Conservation (phyloP, 352 stramenopile species). For the Globisporangium okanoganense region DNA sequence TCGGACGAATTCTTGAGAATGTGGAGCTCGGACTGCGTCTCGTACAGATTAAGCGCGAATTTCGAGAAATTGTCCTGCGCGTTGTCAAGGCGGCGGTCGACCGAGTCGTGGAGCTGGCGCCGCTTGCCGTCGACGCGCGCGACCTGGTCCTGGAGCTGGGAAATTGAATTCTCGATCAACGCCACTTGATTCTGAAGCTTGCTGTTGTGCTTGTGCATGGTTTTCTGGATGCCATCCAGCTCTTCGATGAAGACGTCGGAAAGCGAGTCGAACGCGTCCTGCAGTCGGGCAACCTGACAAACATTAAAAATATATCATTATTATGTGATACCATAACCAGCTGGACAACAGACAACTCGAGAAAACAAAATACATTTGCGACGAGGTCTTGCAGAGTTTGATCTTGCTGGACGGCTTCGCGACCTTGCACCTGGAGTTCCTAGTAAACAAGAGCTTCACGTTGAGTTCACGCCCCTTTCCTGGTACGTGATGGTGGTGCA, state of each 20-base stretch:
- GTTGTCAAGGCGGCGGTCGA: conserved; percentile 32
- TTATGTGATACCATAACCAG: too few relatives aligned
- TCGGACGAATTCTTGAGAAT: conserved; percentile 37
- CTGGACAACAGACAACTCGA: too few relatives aligned
- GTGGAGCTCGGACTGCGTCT: conserved; percentile 41
- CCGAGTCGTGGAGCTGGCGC: conserved; percentile 32
- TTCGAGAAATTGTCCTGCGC: conserved; percentile 50
- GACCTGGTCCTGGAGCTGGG: conserved; percentile 29
- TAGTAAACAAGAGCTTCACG: not conserved
- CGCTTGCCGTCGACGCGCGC: conserved; percentile 35
- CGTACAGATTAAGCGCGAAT: conserved; percentile 39
- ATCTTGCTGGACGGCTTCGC: conserved; percentile 44
- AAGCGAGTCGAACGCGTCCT: conserved; percentile 53
- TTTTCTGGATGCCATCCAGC: conserved; percentile 26
- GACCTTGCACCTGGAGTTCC: conserved; percentile 33
- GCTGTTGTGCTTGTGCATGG: conserved; percentile 17
- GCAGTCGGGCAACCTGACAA: conserved; percentile 37
- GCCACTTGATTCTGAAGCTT: conserved; percentile 27
- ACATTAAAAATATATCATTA: too few relatives aligned
- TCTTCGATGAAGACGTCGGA: conserved; percentile 57
- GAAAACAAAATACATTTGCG: conserved; percentile 29
- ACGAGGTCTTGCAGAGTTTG: conserved; percentile 41
- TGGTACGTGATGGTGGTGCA: too few relatives aligned
- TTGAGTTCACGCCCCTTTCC: not conserved
- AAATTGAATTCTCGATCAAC: conserved; percentile 30